These are phyloP conservation scores for Cutaneotrichosporon cavernicola DNA, from an alignment of 1,284 basidiomycete species.

Conservation along the genomic window DNA sequence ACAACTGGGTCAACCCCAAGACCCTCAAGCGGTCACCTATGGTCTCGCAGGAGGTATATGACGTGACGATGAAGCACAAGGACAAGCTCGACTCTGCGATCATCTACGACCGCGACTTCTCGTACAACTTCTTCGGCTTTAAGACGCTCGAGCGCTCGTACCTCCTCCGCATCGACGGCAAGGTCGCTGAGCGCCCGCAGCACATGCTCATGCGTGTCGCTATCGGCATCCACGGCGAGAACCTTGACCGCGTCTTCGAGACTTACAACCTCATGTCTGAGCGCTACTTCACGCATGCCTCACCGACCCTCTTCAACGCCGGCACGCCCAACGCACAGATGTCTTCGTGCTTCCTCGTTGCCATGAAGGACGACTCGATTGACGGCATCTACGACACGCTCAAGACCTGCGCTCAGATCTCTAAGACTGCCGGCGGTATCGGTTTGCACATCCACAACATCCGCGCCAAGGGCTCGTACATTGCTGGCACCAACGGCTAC, in stretches of 20 bases:
- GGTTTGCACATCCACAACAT: constrained; percentile 96
- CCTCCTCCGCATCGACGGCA: constrained; percentile 88
- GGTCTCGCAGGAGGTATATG: constrained; percentile 87
- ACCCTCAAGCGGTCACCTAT: constrained; percentile 82
- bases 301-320: constrained; percentile 97
- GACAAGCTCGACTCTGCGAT: constrained; percentile 86
- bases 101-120: constrained; percentile 98
- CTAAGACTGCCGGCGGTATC: constrained; percentile 98
- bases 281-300: constrained; percentile 96
- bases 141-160: constrained; percentile 99
- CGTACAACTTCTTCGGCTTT: constrained; percentile 97
- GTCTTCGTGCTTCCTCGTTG: constrained; percentile 95
- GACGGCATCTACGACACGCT: constrained; percentile 99
- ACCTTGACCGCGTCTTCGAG: constrained; percentile 86
- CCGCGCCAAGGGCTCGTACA: constrained; percentile 80
- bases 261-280: constrained; percentile 96
- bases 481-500: constrained; percentile 82
- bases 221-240: constrained; percentile 89
- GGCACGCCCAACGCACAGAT: constrained; percentile 94
- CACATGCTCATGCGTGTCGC: constrained; percentile 99
- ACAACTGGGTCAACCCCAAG: constrained; percentile 96
- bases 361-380: constrained; percentile 98
- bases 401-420: constrained; percentile 98
- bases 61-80: constrained; percentile 78
- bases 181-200: constrained; percentile 94